Percentiles rank a stretch among this genome's conserved stretches.
Evolutionary conservation across 2,329 filamentous ascomycete genomes (phyloP).

Genomic region (Trichoderma brevicompactum): DNA sequence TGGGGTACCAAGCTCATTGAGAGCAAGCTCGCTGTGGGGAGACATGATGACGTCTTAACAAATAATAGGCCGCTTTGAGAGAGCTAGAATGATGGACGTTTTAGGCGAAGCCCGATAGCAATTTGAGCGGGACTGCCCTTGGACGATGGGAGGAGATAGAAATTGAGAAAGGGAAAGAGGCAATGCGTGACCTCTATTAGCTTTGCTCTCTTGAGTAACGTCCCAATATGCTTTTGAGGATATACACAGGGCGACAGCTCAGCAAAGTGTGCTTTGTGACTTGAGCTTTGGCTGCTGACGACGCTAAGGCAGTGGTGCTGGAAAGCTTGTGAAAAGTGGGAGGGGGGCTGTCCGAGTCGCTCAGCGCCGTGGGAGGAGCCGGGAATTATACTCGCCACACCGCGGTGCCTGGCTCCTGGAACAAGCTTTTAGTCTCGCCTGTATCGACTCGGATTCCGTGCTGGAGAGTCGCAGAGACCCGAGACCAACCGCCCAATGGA

Average conservation of each 20-base stretch:
- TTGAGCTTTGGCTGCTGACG: not conserved
- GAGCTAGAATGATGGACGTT: conserved; percentile 17
- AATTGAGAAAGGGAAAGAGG: not conserved
- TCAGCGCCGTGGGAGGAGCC: conserved; percentile 15
- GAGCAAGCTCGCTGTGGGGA: conserved; percentile 43
- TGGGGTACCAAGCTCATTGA: conserved; percentile 33
- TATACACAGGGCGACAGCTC: not conserved
- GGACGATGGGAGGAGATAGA: not conserved
- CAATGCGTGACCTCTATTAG: not conserved
- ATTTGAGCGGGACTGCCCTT: not conserved
- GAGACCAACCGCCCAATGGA: conserved; percentile 28
- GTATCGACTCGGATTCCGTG: conserved; percentile 25
- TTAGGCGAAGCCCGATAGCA: not conserved
- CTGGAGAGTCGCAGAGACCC: conserved; percentile 19
- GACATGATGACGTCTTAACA: conserved; percentile 38
- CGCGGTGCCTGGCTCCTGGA: conserved; percentile 6
- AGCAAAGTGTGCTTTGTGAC: not conserved
- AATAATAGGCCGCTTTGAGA: not conserved
- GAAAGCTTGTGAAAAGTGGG: conserved; percentile 20
- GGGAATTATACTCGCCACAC: conserved; percentile 20
- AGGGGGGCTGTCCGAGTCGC: conserved; percentile 15
- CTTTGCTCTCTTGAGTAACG: conserved; percentile 7
- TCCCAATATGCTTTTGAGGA: not conserved
- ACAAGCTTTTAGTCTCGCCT: conserved; percentile 24
- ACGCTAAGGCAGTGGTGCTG: conserved; percentile 20